Conservation (phyloP, 768 basidiomycete species). For the Kwoniella botswanensis region DNA sequence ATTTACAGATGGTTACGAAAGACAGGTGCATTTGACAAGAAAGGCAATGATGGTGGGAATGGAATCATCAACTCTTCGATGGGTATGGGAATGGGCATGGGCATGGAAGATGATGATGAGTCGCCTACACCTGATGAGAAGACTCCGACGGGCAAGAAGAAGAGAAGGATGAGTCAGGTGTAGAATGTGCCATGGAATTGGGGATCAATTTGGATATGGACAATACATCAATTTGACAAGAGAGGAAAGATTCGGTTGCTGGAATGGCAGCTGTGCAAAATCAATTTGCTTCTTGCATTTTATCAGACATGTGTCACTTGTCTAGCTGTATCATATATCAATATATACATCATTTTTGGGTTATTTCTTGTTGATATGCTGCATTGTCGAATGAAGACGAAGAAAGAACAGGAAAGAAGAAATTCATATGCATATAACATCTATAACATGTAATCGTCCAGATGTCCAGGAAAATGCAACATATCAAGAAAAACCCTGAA, state of each 20-base stretch:
- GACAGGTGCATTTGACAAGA: slow-evolving; percentile 56
- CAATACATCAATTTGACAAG: background rate
- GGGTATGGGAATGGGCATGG: background rate
- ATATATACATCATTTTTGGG: slow-evolving; percentile 3
- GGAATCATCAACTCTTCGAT: background rate
- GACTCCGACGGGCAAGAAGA: slow-evolving; percentile 15
- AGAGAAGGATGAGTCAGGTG: slow-evolving; percentile 20
- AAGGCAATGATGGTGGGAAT: slow-evolving; percentile 18
- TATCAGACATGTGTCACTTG: background rate
- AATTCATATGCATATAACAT: background rate
- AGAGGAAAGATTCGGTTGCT: background rate
- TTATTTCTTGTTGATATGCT: background rate
- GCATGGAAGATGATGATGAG: slow-evolving; percentile 13
- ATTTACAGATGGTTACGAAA: slow-evolving; percentile 49
- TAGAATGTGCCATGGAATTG: background rate
- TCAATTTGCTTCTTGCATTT: too few species aligned
- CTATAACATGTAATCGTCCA: background rate
- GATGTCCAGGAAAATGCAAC: too few species aligned
- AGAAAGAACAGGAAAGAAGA: slow-evolving; percentile 8
- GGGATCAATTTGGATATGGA: background rate
- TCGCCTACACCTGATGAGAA: slow-evolving; percentile 16
- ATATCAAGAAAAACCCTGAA: too few species aligned
- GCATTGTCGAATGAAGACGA: too few species aligned
- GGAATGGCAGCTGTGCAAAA: background rate
- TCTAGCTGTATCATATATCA: background rate